phyloP scores from a whole-genome alignment of 495 filamentous ascomycete species.

The Penicillium steckii region DNA sequence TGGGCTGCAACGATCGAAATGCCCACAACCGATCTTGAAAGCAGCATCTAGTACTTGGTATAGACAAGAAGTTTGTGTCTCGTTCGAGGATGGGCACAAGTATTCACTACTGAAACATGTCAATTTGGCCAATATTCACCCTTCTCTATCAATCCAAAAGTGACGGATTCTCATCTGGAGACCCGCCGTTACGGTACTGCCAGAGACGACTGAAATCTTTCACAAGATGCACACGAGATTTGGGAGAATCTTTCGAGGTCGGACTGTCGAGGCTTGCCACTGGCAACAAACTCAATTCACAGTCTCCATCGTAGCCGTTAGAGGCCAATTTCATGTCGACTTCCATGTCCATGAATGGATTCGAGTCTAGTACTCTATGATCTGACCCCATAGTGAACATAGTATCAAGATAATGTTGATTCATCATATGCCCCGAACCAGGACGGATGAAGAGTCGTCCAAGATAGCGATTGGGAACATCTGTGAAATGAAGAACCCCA shows the following conservation, averaged over 20 bases:
- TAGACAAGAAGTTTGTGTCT: too few species aligned
- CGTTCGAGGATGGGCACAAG: too few species aligned
- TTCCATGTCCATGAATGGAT: constrained; percentile 38
- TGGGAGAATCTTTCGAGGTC: neutral
- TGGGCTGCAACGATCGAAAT: too few species aligned
- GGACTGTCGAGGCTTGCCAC: neutral
- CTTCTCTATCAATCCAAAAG: neutral
- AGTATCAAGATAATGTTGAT: constrained; percentile 76
- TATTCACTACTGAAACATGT: too few species aligned
- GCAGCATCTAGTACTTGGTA: too few species aligned
- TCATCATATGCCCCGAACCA: constrained; percentile 70
- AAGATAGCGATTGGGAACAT: constrained; percentile 58
- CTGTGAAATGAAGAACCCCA: constrained; percentile 67
- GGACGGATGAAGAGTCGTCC: constrained; percentile 71
- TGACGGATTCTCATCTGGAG: constrained; percentile 32
- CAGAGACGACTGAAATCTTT: constrained; percentile 72
- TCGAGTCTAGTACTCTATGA: constrained; percentile 23
- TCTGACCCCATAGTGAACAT: constrained; percentile 62
- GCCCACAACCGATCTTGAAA: too few species aligned
- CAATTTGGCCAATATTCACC: too few species aligned
- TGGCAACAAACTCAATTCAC: constrained; percentile 9
- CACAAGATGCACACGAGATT: constrained; percentile 56
- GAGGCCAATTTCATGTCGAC: constrained; percentile 9
- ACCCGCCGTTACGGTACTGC: constrained; percentile 67
- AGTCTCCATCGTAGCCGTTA: neutral